phyloP scores from a whole-genome alignment of 495 filamentous ascomycete genomes.

The Ascobolus immersus region DNA sequence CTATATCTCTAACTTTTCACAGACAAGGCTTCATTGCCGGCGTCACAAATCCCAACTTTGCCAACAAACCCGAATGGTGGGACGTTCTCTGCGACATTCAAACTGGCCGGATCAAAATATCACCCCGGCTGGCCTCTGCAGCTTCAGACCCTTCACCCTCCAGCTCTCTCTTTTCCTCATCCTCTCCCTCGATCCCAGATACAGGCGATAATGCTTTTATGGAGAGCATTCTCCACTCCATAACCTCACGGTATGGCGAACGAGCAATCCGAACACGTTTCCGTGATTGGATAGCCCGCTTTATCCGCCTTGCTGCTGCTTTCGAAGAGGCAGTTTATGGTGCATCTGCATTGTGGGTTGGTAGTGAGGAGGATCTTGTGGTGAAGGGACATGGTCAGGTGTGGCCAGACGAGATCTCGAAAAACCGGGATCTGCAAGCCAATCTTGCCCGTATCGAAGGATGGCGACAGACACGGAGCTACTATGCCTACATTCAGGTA shows the following conservation, averaged over 20 bases:
- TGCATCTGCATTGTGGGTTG: constrained; percentile 68
- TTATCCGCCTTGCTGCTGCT: constrained; percentile 70
- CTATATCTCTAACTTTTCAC: not conserved
- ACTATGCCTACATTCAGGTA: constrained; percentile 81
- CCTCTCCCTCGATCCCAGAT: constrained; percentile 3
- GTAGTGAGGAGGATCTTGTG: constrained; percentile 42
- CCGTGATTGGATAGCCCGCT: constrained; percentile 70
- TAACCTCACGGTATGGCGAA: constrained; percentile 67
- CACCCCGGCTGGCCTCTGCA: no score
- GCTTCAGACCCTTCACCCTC: no score
- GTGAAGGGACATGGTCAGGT: constrained; percentile 77
- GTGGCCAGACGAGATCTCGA: constrained; percentile 61
- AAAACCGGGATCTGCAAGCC: constrained; percentile 59
- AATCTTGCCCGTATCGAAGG: constrained; percentile 83
- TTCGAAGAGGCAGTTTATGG: constrained; percentile 93
- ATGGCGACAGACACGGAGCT: constrained; percentile 82
- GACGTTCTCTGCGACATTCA: constrained; percentile 86
- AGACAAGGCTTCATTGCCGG: constrained; percentile 83
- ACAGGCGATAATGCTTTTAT: constrained; percentile 82
- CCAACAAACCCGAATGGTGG: constrained; percentile 93
- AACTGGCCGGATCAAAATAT: constrained; percentile 82
- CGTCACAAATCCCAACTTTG: constrained; percentile 91
- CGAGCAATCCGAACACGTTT: constrained; percentile 72
- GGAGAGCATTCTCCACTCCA: constrained; percentile 55
- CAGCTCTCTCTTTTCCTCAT: not conserved